phyloP scores from a whole-genome alignment of 805 yeast genomes.

The Martiniozyma abietophila region DNA sequence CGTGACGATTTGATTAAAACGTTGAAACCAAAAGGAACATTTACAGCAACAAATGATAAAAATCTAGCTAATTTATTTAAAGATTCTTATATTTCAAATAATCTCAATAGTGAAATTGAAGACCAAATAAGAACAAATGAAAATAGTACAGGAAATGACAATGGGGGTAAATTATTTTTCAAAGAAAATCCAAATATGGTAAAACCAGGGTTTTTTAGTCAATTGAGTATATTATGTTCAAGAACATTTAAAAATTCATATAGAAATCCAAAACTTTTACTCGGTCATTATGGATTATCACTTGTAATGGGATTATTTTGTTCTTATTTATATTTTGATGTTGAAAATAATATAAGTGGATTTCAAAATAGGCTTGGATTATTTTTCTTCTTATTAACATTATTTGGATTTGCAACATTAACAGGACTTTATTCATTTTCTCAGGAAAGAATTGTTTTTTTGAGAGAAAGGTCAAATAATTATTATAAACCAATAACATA shows the following conservation, averaged over 20 bases:
- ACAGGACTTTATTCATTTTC: constrained; percentile 89
- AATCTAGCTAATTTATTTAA: constrained; percentile 17
- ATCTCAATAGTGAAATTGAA: constrained; percentile 32
- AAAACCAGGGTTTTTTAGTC: constrained; percentile 54
- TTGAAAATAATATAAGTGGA: constrained; percentile 85
- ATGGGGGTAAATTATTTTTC: constrained; percentile 22
- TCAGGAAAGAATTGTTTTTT: constrained; percentile 77
- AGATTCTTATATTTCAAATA: constrained; percentile 31
- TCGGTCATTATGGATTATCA: constrained; percentile 77
- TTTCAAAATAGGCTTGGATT: constrained; percentile 93
- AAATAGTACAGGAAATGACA: constrained; percentile 1
- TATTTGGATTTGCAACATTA: constrained; percentile 89
- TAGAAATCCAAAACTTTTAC: constrained; percentile 81
- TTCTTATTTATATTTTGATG: constrained; percentile 76
- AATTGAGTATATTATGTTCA: constrained; percentile 65
- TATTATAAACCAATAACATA: constrained; percentile 85
- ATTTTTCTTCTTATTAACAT: constrained; percentile 81
- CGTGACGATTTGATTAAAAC: constrained; percentile 52
- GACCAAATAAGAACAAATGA: constrained; percentile 10
- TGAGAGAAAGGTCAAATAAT: constrained; percentile 90
- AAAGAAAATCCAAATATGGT: constrained; percentile 25
- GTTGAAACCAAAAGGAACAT: constrained; percentile 6
- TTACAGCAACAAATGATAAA: constrained; percentile 7
- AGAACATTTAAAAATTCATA: constrained; percentile 89
- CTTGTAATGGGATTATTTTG: constrained; percentile 72